Conservation (phyloP, 2,329 filamentous ascomycete species). For the Paracamarosporium sp. region DNA sequence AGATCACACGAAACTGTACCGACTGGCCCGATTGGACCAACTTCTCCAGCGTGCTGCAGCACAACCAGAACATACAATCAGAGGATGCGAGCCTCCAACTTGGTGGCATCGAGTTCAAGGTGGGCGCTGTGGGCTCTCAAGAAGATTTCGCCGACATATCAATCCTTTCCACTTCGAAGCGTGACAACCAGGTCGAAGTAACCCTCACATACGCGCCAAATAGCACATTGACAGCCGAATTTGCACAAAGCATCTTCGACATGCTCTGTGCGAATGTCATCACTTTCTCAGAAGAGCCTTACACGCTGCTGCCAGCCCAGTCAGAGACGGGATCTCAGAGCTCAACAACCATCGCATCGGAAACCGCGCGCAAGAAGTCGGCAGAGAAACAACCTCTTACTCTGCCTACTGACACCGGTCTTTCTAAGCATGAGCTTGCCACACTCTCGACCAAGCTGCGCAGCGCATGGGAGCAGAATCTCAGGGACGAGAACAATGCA, state of each 20-base stretch:
- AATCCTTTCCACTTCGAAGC: slow-evolving; percentile 32
- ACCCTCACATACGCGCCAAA: slow-evolving; percentile 40
- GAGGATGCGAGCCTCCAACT: slow-evolving; percentile 59
- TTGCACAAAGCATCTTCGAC: slow-evolving; percentile 56
- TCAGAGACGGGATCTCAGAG: slow-evolving; percentile 33
- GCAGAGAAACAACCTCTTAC: slow-evolving; percentile 29
- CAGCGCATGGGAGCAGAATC: slow-evolving; percentile 38
- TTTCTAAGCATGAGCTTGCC: slow-evolving; percentile 30
- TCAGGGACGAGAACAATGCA: slow-evolving; percentile 31
- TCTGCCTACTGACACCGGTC: slow-evolving; percentile 34
- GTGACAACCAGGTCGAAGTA: slow-evolving; percentile 34
- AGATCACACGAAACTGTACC: slow-evolving; percentile 43
- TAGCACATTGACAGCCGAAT: slow-evolving; percentile 59
- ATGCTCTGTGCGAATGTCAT: slow-evolving; percentile 36
- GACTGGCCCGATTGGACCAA: slow-evolving; percentile 47
- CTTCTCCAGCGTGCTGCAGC: slow-evolving; percentile 42
- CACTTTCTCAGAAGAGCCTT: slow-evolving; percentile 34
- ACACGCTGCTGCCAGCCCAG: slow-evolving; percentile 33
- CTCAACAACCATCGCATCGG: slow-evolving; percentile 30
- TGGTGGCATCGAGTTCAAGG: slow-evolving; percentile 33
- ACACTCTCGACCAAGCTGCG: slow-evolving; percentile 32
- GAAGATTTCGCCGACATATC: slow-evolving; percentile 45
- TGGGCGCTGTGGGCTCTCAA: slow-evolving; percentile 37
- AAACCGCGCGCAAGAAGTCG: slow-evolving; percentile 29
- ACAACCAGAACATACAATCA: slow-evolving; percentile 38